Evolutionary conservation across 257 asterid species (phyloP).

Genomic region (Linaria vulgaris): DNA sequence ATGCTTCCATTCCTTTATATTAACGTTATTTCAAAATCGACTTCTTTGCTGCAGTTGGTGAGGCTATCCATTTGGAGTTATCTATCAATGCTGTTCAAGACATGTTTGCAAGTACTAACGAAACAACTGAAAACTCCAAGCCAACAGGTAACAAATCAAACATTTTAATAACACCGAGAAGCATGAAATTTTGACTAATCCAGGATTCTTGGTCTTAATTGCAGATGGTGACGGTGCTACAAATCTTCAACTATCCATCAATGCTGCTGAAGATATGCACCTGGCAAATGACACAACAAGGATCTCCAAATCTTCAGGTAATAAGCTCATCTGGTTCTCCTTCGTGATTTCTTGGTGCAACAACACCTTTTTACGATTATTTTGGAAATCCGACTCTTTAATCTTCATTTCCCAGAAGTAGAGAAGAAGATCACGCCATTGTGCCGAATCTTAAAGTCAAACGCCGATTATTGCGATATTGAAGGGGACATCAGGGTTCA

Average conservation of each 20-base stretch:
- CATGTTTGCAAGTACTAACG: constrained; percentile 22
- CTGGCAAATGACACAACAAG: constrained; percentile 4
- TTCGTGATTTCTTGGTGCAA: too few relatives aligned
- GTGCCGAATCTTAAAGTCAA: constrained; percentile 28
- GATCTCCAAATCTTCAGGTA: constrained; percentile 15
- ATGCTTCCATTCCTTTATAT: too few relatives aligned
- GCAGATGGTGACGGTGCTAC: constrained; percentile 6
- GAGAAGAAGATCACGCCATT: constrained; percentile 13
- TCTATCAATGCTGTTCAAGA: constrained; percentile 28
- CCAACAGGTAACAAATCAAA: constrained; percentile 13
- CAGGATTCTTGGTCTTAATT: constrained; percentile 1
- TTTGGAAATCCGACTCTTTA: not conserved
- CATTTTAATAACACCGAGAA: not conserved
- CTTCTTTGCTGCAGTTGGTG: constrained; percentile 22
- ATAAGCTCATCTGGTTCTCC: too few relatives aligned
- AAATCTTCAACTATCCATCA: constrained; percentile 11
- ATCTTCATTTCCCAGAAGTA: not conserved
- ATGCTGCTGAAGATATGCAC: not conserved
- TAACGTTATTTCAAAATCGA: not conserved
- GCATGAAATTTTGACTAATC: not conserved
- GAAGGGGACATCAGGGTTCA: constrained; percentile 38
- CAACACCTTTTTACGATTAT: too few relatives aligned
- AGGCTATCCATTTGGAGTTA: constrained; percentile 28
- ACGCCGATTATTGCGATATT: constrained; percentile 39
- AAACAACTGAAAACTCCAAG: constrained; percentile 14